phyloP scores from a whole-genome alignment of 116 monocot species.

The Zostera marina region DNA sequence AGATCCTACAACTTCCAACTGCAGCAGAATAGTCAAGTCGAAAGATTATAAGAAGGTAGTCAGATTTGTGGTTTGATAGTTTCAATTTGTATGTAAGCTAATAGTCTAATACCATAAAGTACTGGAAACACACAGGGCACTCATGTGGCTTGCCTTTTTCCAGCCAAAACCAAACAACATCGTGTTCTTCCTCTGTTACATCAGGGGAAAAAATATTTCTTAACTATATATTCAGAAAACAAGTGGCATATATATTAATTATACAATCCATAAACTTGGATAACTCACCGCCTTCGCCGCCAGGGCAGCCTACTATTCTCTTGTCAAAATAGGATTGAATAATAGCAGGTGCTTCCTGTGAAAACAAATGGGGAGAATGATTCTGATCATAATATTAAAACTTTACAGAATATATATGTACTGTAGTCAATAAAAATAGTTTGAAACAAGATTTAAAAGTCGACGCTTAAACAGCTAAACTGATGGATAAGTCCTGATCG shows the following conservation, averaged over 20 bases:
- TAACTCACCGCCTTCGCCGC: conserved; percentile 66
- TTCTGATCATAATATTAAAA: neutral
- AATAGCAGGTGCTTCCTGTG: conserved; percentile 62
- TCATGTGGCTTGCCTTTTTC: conserved; percentile 24
- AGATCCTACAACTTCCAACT: conserved; percentile 61
- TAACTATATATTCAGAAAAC: neutral
- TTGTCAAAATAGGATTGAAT: conserved; percentile 56
- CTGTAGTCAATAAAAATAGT: no score
- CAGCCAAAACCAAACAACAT: conserved; percentile 30
- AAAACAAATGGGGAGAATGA: neutral
- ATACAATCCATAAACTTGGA: neutral
- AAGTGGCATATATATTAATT: neutral
- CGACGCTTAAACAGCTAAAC: no score
- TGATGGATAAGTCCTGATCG: no score
- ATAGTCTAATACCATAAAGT: conserved; percentile 8
- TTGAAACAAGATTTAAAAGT: no score
- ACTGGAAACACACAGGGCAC: conserved; percentile 24
- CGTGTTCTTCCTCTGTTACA: conserved; percentile 20
- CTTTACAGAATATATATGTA: no score
- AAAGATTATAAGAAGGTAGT: no score
- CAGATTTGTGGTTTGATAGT: no score
- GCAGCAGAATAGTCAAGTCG: conserved; percentile 2
- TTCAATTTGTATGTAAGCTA: no score
- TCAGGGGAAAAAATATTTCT: neutral
- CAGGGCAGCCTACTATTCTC: conserved; percentile 74